phyloP scores from a whole-genome alignment of 2,329 filamentous ascomycete genomes.

The Magnaporthales sp. region DNA sequence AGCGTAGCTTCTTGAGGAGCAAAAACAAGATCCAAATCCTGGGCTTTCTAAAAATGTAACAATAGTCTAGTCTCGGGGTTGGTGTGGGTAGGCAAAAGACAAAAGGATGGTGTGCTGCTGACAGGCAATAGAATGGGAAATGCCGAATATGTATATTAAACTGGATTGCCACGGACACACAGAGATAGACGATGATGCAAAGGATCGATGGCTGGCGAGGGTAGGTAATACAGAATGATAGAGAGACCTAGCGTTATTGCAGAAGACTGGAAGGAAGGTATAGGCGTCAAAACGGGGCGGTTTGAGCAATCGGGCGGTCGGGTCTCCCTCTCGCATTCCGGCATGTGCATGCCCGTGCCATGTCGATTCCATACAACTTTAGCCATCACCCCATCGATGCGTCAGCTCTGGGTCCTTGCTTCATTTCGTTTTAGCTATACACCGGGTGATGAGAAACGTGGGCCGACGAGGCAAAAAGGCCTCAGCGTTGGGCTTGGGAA shows the following conservation, averaged over 20 bases:
- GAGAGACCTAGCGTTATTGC: neutral
- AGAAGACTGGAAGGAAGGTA: neutral
- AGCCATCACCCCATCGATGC: neutral
- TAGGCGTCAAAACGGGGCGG: neutral
- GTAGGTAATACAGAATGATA: neutral
- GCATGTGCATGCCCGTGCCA: neutral
- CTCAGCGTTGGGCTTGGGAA: neutral
- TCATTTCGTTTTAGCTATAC: neutral
- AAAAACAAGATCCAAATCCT: neutral
- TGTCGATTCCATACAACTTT: neutral
- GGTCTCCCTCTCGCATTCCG: neutral
- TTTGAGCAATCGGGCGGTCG: neutral
- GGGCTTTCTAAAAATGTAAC: neutral
- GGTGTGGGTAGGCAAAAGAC: neutral
- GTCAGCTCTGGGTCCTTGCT: neutral
- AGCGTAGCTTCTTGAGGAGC: neutral
- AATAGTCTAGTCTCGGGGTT: neutral
- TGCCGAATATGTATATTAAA: neutral
- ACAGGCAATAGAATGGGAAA: neutral
- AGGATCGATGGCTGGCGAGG: neutral
- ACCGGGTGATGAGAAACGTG: neutral
- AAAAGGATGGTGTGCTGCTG: neutral
- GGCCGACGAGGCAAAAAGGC: constrained; percentile 1
- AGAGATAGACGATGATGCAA: neutral
- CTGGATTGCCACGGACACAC: neutral